Evolutionary conservation across 1,284 basidiomycete species (phyloP).

Genomic region (Ustilago loliicola): DNA sequence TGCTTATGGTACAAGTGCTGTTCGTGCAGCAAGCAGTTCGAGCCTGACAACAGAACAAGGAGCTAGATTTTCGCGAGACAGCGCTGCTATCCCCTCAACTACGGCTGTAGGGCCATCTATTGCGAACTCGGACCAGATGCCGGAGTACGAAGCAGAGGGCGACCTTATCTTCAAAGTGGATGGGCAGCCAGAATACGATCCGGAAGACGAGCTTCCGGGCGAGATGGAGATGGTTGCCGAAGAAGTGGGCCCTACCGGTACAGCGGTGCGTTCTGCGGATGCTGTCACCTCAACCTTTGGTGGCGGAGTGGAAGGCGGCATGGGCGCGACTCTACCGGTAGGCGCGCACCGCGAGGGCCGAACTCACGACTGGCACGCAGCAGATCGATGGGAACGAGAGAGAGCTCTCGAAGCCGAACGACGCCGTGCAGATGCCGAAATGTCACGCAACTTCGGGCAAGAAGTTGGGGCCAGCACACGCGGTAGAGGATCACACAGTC

Average conservation of each 20-base stretch:
- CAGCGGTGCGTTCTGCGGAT: slow-evolving; percentile 5
- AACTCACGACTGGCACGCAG: slow-evolving; percentile 35
- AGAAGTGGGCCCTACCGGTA: slow-evolving; percentile 4
- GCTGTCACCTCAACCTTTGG: slow-evolving; percentile 6
- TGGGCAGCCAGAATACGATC: slow-evolving; percentile 36
- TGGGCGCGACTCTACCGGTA: slow-evolving; percentile 37
- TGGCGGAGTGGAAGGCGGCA: slow-evolving; percentile 36
- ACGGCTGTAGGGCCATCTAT: neutral
- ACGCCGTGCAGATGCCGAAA: slow-evolving; percentile 49
- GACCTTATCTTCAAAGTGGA: slow-evolving; percentile 50
- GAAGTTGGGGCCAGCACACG: slow-evolving; percentile 49
- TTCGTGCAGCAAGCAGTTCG: slow-evolving; percentile 8
- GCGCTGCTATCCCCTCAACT: neutral
- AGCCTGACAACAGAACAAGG: neutral
- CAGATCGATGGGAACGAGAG: slow-evolving; percentile 40
- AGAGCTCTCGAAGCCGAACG: slow-evolving; percentile 47
- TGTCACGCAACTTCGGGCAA: slow-evolving; percentile 56
- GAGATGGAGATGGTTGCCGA: slow-evolving; percentile 52
- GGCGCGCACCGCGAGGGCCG: slow-evolving; percentile 38
- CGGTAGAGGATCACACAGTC: slow-evolving; percentile 47
- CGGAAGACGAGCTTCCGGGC: slow-evolving; percentile 51
- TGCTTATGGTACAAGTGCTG: slow-evolving; percentile 23
- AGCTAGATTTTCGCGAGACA: slow-evolving; percentile 1
- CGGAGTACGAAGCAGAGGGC: slow-evolving; percentile 43
- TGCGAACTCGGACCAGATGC: slow-evolving; percentile 13